phyloP scores from a whole-genome alignment of 2,329 filamentous ascomycete genomes.

The Myriosclerotinia curreyana region DNA sequence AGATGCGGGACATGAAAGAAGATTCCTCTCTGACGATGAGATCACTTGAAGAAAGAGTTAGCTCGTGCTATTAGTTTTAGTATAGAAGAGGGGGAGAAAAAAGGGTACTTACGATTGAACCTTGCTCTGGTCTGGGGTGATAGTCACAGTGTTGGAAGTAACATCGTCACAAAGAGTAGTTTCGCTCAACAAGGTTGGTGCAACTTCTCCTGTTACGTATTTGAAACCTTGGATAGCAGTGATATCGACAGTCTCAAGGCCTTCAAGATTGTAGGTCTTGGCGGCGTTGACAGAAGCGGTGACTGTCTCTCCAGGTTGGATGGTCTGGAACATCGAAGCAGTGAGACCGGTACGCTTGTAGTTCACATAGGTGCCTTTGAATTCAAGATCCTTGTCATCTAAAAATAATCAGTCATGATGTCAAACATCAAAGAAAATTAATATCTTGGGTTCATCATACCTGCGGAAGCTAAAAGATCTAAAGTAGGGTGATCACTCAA shows the following conservation, averaged over 20 bases:
- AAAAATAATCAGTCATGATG: conserved; percentile 9
- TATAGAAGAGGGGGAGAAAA: too few species aligned
- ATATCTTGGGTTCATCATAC: conserved; percentile 18
- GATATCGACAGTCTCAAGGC: conserved; percentile 26
- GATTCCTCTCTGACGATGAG: conserved; percentile 24
- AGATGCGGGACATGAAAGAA: conserved; percentile 27
- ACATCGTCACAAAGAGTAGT: conserved; percentile 24
- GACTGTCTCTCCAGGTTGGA: conserved; percentile 29
- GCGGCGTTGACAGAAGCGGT: conserved; percentile 31
- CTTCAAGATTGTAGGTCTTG: conserved; percentile 31
- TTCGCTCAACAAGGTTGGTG: conserved; percentile 24
- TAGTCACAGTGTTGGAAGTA: conserved; percentile 27
- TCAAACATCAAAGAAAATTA: background rate
- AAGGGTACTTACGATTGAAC: conserved; percentile 27
- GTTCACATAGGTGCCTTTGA: conserved; percentile 31
- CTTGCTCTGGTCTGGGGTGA: conserved; percentile 30
- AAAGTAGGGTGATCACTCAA: conserved; percentile 29
- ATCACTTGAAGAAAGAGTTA: conserved; percentile 23
- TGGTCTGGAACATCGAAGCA: conserved; percentile 28
- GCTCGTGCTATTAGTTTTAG: background rate
- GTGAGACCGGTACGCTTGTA: conserved; percentile 28
- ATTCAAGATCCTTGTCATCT: conserved; percentile 29
- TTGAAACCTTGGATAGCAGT: conserved; percentile 33
- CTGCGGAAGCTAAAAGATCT: conserved; percentile 28
- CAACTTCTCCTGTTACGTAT: conserved; percentile 28